Conservation (phyloP, 495 filamentous ascomycete genomes). For the Hyaloscypha bicolor region DNA sequence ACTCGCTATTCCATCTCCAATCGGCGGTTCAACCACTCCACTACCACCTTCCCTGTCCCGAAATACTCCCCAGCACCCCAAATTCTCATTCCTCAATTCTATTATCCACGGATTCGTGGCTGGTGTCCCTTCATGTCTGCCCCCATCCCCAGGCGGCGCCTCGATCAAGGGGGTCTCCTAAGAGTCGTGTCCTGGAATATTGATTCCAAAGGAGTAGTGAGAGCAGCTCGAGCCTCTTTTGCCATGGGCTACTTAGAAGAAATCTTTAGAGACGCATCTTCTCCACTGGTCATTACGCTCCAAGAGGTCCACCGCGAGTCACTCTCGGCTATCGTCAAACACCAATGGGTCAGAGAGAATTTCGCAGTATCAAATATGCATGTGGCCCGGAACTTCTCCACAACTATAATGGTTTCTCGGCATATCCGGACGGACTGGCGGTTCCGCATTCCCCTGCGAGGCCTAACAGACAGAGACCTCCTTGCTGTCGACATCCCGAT, state of each 20-base stretch:
- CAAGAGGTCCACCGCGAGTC: slow-evolving; percentile 21
- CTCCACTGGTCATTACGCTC: slow-evolving; percentile 26
- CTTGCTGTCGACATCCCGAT: too few species aligned
- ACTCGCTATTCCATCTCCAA: too few species aligned
- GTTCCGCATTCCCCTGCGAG: too few species aligned
- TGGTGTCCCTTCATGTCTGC: slow-evolving; percentile 15
- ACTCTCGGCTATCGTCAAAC: slow-evolving; percentile 13
- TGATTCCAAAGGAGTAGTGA: slow-evolving; percentile 11
- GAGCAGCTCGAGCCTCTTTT: slow-evolving; percentile 14
- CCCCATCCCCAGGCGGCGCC: slow-evolving; percentile 6
- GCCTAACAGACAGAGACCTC: too few species aligned
- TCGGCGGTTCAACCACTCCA: too few species aligned
- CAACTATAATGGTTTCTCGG: too few species aligned
- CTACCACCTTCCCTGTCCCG: too few species aligned
- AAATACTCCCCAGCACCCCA: background rate
- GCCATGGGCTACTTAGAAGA: slow-evolving; percentile 21
- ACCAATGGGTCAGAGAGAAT: slow-evolving; percentile 26
- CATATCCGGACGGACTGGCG: too few species aligned
- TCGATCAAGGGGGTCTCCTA: slow-evolving; percentile 21
- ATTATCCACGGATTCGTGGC: slow-evolving; percentile 3
- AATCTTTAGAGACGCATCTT: slow-evolving; percentile 16
- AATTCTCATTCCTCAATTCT: slow-evolving; percentile 14
- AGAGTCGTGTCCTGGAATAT: slow-evolving; percentile 30
- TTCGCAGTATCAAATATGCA: slow-evolving; percentile 23
- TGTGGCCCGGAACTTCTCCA: background rate